Conservation (phyloP, 768 basidiomycete species). For the Lepiota brunneoincarnata region DNA sequence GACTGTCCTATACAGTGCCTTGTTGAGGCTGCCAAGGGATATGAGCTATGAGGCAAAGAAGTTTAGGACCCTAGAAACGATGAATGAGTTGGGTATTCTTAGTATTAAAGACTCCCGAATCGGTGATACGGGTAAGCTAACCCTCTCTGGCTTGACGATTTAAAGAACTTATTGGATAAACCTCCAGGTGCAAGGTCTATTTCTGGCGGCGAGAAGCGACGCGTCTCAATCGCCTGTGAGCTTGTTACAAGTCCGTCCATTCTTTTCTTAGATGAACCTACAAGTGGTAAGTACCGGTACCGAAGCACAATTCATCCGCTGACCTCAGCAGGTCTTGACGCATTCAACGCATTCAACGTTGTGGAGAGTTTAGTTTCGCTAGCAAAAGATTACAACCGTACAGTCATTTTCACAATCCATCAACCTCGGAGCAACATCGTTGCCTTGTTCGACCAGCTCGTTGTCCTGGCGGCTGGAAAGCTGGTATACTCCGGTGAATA, state of each 20-base stretch:
- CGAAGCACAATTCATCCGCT: background rate
- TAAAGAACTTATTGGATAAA: background rate
- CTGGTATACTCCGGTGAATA: constrained; percentile 84
- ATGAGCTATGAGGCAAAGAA: constrained; percentile 97
- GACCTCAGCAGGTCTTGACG: constrained; percentile 68
- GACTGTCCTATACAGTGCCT: constrained; percentile 90
- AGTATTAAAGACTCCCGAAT: constrained; percentile 88
- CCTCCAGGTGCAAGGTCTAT: constrained; percentile 79
- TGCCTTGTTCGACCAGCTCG: constrained; percentile 87
- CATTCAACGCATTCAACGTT: constrained; percentile 95
- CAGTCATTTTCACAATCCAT: constrained; percentile 96
- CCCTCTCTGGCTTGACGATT: background rate
- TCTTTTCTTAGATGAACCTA: constrained; percentile 95
- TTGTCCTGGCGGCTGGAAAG: constrained; percentile 82
- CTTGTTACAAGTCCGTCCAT: constrained; percentile 96
- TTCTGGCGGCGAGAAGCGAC: constrained; percentile 95
- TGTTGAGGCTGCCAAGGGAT: constrained; percentile 86
- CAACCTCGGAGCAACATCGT: constrained; percentile 98
- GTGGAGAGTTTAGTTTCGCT: constrained; percentile 85
- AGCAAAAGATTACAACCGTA: constrained; percentile 87
- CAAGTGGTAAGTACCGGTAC: constrained; percentile 64
- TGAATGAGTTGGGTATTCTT: constrained; percentile 93
- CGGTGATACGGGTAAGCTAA: constrained; percentile 74
- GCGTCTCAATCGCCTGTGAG: constrained; percentile 97
- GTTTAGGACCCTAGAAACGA: constrained; percentile 89